Evolutionary conservation across 1,284 basidiomycete species (phyloP).

Genomic region (Fomitiporia mediterranea): DNA sequence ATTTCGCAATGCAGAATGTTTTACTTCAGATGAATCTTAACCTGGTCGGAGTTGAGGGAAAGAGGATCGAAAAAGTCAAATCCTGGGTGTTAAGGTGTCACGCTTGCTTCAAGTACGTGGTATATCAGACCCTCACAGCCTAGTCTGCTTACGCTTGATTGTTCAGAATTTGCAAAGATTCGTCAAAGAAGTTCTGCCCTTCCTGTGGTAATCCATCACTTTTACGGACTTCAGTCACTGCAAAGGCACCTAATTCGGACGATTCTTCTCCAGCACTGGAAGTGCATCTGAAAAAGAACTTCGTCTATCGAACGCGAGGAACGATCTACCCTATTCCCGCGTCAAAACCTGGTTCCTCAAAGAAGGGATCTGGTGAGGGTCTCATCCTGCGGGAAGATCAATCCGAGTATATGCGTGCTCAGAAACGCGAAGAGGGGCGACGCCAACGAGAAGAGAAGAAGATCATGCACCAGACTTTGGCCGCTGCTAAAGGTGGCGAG

Average conservation of each 20-base stretch:
- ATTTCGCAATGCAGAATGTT: conserved; percentile 99
- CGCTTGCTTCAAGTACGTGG: conserved; percentile 96
- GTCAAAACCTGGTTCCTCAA: conserved; percentile 86
- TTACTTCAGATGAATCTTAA: conserved; percentile 92
- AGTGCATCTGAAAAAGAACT: conserved; percentile 91
- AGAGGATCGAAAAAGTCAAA: conserved; percentile 86
- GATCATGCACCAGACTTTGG: conserved; percentile 61
- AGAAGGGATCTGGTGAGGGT: conserved; percentile 74
- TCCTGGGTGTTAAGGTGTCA: conserved; percentile 97
- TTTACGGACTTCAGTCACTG: conserved; percentile 86
- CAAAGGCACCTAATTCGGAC: conserved; percentile 60
- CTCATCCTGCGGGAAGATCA: conserved; percentile 91
- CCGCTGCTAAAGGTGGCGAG: conserved; percentile 41
- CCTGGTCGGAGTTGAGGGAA: conserved; percentile 89
- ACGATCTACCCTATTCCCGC: conserved; percentile 92
- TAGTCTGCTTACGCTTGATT: conserved; percentile 5
- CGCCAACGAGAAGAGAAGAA: conserved; percentile 75
- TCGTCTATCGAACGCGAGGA: conserved; percentile 90
- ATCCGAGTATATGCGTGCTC: conserved; percentile 77
- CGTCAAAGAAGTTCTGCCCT: conserved; percentile 94
- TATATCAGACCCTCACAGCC: neutral
- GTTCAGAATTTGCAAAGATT: conserved; percentile 89
- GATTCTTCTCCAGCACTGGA: conserved; percentile 61
- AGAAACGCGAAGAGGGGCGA: conserved; percentile 68
- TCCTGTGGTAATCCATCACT: conserved; percentile 94